Percentiles rank a stretch among this genome's conserved stretches.
These are phyloP conservation scores for Lonicera japonica DNA, from an alignment of 129 eudicot species.

Conservation along the genomic window DNA sequence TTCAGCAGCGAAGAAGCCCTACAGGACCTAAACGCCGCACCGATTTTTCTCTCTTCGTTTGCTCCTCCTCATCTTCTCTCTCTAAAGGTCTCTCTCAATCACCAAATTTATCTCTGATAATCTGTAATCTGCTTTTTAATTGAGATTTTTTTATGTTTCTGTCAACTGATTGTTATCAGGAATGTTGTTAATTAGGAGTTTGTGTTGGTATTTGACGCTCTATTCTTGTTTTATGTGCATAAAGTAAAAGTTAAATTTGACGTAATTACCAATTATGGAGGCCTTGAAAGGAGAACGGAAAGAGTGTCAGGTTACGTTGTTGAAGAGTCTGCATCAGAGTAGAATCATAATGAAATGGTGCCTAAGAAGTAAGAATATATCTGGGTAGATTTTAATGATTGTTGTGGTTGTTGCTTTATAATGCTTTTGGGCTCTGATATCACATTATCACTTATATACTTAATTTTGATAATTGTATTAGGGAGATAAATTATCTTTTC, in stretches of 20 bases:
- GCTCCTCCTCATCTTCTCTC: background rate
- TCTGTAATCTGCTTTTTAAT: background rate
- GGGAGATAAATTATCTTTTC: background rate
- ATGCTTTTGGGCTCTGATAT: background rate
- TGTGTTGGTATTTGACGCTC: background rate
- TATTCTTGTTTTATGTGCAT: no score
- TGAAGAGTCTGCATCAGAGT: no score
- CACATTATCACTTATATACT: no score
- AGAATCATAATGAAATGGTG: no score
- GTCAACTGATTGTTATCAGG: background rate
- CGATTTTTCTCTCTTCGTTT: slow-evolving; percentile 1
- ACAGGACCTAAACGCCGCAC: slow-evolving; percentile 10
- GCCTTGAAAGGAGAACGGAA: no score
- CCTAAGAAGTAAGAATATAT: no score
- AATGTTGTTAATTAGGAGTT: background rate
- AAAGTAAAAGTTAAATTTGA: no score
- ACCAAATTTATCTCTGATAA: background rate
- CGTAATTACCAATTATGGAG: no score
- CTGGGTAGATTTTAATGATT: no score
- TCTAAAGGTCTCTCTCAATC: background rate
- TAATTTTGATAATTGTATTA: background rate
- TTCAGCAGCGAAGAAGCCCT: slow-evolving; percentile 8
- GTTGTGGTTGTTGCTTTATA: no score
- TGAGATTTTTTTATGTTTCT: background rate
- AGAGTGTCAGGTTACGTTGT: no score